Conservation (phyloP, 345 rosid species). For the Citrus maxima region DNA sequence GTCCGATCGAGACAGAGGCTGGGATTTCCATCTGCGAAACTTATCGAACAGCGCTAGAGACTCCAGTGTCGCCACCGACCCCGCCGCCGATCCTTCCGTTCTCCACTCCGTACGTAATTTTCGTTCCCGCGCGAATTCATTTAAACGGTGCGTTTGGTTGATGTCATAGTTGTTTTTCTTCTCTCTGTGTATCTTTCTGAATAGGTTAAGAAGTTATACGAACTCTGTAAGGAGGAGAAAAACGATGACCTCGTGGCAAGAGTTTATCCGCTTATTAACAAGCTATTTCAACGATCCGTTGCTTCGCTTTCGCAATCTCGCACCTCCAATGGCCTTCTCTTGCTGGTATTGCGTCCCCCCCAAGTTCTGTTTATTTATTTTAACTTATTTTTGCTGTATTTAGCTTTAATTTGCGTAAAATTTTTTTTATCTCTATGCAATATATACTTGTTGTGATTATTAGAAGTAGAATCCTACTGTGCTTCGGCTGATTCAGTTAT, state of each 20-base stretch:
- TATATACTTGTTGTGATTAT: neutral
- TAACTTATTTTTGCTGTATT: neutral
- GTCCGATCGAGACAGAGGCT: conserved; percentile 55
- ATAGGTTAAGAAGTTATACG: conserved; percentile 72
- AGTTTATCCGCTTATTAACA: conserved; percentile 73
- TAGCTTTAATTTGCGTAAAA: neutral
- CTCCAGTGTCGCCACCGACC: conserved; percentile 62
- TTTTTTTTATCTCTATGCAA: neutral
- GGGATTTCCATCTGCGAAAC: conserved; percentile 75
- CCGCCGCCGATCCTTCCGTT: conserved; percentile 80
- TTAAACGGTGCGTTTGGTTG: neutral
- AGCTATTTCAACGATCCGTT: conserved; percentile 85
- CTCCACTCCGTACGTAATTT: conserved; percentile 56
- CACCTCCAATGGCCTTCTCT: conserved; percentile 69
- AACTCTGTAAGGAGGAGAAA: conserved; percentile 62
- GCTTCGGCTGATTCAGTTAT: neutral
- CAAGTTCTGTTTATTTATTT: neutral
- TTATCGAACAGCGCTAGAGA: conserved; percentile 70
- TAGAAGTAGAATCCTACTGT: neutral
- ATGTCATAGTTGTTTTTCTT: neutral
- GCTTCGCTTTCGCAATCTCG: conserved; percentile 70
- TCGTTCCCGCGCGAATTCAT: neutral
- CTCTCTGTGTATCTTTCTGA: neutral
- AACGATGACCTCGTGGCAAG: conserved; percentile 88
- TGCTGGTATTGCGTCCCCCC: conserved; percentile 45